phyloP scores from a whole-genome alignment of 2,329 filamentous ascomycete species.

The Aspergillus terreus region DNA sequence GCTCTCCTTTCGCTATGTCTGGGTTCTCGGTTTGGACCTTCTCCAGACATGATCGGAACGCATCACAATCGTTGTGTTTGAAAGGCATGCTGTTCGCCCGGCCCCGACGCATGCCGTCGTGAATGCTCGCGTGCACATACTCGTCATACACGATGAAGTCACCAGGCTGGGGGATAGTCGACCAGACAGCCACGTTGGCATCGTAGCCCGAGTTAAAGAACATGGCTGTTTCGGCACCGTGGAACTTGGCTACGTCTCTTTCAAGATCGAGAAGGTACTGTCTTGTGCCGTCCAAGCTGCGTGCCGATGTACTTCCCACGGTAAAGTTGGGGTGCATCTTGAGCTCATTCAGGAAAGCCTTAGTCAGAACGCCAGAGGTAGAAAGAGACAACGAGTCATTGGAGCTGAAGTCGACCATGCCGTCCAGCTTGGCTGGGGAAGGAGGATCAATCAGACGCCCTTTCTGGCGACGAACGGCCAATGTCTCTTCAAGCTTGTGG shows the following conservation, averaged over 20 bases:
- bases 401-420: slow-evolving; percentile 12
- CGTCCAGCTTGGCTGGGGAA: slow-evolving; percentile 2
- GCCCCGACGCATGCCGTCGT: slow-evolving; percentile 63
- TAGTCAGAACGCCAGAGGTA: slow-evolving; percentile 5
- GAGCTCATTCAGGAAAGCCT: slow-evolving; percentile 10
- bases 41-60: slow-evolving; percentile 1
- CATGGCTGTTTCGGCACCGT: slow-evolving; percentile 48
- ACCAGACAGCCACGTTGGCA: slow-evolving; percentile 54
- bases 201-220: slow-evolving; percentile 57
- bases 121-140: slow-evolving; percentile 65
- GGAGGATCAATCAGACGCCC: slow-evolving; percentile 8
- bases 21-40: neutral
- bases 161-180: slow-evolving; percentile 48
- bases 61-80: slow-evolving; percentile 7
- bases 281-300: slow-evolving; percentile 9
- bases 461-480: slow-evolving; percentile 7
- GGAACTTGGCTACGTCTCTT: slow-evolving; percentile 49
- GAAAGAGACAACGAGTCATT: slow-evolving; percentile 15
- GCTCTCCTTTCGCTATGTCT: slow-evolving; percentile 5
- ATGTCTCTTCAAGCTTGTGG: slow-evolving; percentile 2
- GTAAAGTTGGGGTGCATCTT: slow-evolving; percentile 11
- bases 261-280: slow-evolving; percentile 38
- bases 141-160: slow-evolving; percentile 63
- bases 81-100: slow-evolving; percentile 41
- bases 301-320: slow-evolving; percentile 9